Evolutionary conservation across 176 grass and related monocot species (phyloP).

Genomic region (Puccinellia tenuiflora): DNA sequence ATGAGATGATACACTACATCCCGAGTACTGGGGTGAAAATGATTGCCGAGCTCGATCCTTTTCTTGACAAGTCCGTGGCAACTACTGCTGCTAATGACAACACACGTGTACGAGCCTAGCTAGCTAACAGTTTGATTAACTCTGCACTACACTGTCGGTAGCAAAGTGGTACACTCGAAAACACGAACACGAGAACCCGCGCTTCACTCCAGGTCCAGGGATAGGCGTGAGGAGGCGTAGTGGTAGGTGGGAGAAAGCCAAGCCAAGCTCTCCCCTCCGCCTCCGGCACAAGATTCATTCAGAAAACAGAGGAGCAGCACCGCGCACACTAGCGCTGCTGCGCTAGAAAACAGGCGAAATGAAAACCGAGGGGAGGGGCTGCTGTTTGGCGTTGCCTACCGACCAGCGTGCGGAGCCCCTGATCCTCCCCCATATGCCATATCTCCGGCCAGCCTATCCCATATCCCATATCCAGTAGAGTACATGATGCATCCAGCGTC

Average conservation of each 20-base stretch:
- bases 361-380: too few relatives aligned
- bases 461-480: not conserved
- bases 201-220: not conserved
- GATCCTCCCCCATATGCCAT: not conserved
- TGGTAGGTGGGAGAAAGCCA: not conserved
- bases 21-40: too few relatives aligned
- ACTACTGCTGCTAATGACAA: not conserved
- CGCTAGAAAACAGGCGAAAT: not conserved
- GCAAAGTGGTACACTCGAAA: not conserved
- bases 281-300: not conserved
- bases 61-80: not conserved
- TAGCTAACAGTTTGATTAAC: not conserved
- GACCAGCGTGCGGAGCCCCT: not conserved
- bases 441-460: not conserved
- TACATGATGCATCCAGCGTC: not conserved
- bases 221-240: not conserved
- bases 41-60: not conserved
- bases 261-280: not conserved
- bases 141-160: not conserved
- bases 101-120: not conserved
- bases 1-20: not conserved
- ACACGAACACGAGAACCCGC: not conserved
- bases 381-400: constrained; percentile 21
- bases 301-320: not conserved
- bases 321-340: not conserved